phyloP scores from a whole-genome alignment of 2,329 filamentous ascomycete genomes.

The Colletotrichum karsti region DNA sequence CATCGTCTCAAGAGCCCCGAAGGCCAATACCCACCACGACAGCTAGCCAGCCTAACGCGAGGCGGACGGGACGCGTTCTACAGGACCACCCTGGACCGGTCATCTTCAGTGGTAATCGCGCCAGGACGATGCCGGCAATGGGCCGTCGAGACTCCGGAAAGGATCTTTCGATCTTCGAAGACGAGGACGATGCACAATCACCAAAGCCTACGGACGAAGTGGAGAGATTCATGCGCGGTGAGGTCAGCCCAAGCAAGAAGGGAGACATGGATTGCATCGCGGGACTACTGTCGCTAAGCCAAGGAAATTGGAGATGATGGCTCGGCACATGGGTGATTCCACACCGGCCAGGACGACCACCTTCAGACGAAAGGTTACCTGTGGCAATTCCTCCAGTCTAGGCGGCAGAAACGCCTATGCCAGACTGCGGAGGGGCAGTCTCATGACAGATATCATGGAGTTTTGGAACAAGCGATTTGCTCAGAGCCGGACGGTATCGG shows the following conservation, averaged over 20 bases:
- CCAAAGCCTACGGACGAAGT: slow-evolving; percentile 64
- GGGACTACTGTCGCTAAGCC: slow-evolving; percentile 86
- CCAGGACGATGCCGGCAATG: slow-evolving; percentile 50
- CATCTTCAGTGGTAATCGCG: slow-evolving; percentile 42
- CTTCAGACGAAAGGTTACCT: neutral
- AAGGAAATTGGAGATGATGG: slow-evolving; percentile 84
- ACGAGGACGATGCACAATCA: slow-evolving; percentile 42
- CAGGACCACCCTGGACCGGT: slow-evolving; percentile 47
- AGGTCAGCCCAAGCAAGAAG: slow-evolving; percentile 75
- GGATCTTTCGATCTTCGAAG: slow-evolving; percentile 62
- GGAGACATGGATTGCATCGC: slow-evolving; percentile 90
- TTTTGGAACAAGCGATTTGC: too few species aligned
- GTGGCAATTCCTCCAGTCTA: neutral
- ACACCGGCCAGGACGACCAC: neutral
- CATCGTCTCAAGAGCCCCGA: slow-evolving; percentile 34
- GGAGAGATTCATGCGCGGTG: slow-evolving; percentile 75
- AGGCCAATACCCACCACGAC: slow-evolving; percentile 46
- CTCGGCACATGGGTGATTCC: slow-evolving; percentile 2
- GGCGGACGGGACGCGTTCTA: slow-evolving; percentile 50
- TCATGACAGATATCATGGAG: too few species aligned
- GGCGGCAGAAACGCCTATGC: neutral
- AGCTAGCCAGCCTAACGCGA: slow-evolving; percentile 41
- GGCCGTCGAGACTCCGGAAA: slow-evolving; percentile 39
- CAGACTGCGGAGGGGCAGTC: too few species aligned
- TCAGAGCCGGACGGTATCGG: too few species aligned